Percentiles rank a stretch among this genome's conserved stretches.
phyloP scores from a whole-genome alignment of 768 basidiomycete genomes.

The Rhodocollybia butyracea region DNA sequence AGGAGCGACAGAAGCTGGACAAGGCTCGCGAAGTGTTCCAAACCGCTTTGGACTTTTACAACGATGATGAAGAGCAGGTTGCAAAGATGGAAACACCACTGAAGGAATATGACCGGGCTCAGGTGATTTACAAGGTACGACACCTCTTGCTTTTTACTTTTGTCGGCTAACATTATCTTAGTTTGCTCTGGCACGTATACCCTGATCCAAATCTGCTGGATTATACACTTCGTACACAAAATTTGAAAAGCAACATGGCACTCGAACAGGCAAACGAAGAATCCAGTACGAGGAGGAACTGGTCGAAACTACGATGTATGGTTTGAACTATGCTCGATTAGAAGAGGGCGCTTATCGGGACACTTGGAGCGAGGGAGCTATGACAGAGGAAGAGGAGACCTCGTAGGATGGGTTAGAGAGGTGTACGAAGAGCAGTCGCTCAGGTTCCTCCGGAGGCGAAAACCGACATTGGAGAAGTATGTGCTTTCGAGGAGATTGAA shows the following conservation, averaged over 20 bases:
- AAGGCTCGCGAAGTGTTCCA: slow-evolving; percentile 88
- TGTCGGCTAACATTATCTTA: slow-evolving; percentile 24
- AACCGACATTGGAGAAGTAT: slow-evolving; percentile 94
- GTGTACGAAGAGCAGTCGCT: slow-evolving; percentile 94
- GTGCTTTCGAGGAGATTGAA: slow-evolving; percentile 97
- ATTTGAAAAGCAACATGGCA: slow-evolving; percentile 98
- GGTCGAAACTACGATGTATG: slow-evolving; percentile 95
- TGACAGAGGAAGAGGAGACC: slow-evolving; percentile 64
- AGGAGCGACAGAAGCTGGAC: slow-evolving; percentile 71
- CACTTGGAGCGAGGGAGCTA: slow-evolving; percentile 50
- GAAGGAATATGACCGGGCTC: slow-evolving; percentile 95
- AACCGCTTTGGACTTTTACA: slow-evolving; percentile 86
- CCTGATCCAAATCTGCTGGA: slow-evolving; percentile 84
- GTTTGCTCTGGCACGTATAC: slow-evolving; percentile 94
- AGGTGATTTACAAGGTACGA: slow-evolving; percentile 95
- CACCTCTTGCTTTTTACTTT: neutral
- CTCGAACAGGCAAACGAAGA: slow-evolving; percentile 88
- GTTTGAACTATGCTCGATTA: slow-evolving; percentile 93
- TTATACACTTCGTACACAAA: slow-evolving; percentile 93
- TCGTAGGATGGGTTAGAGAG: slow-evolving; percentile 75
- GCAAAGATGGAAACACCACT: slow-evolving; percentile 96
- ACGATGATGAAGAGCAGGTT: slow-evolving; percentile 85
- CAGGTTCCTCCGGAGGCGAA: slow-evolving; percentile 94
- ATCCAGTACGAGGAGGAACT: slow-evolving; percentile 99
- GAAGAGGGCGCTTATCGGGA: slow-evolving; percentile 87